These are phyloP conservation scores for Chaetoceros muelleri DNA, from an alignment of 108 stramenopile genomes.

Conservation along the genomic window DNA sequence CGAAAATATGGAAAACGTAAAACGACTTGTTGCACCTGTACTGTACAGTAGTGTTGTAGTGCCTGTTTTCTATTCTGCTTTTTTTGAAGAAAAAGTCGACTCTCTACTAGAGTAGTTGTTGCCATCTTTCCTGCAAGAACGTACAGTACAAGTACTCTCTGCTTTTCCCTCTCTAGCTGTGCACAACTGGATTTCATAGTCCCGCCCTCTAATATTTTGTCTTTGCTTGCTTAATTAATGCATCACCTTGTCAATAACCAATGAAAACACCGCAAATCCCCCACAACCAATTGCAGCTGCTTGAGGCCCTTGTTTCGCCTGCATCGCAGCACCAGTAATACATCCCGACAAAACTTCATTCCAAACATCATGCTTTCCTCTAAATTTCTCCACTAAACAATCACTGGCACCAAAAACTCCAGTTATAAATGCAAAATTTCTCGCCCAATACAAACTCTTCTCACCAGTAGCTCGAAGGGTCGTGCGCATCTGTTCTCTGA, in stretches of 20 bases:
- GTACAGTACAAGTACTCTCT: no score
- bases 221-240: conserved; percentile 34
- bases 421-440: conserved; percentile 88
- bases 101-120: no score
- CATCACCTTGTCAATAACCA: conserved; percentile 87
- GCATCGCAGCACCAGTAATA: conserved; percentile 83
- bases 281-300: conserved; percentile 88
- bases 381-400: conserved; percentile 86
- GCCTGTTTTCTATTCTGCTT: no score
- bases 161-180: no score
- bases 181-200: no score
- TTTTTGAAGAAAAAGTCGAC: no score
- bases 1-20: no score
- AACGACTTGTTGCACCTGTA: no score
- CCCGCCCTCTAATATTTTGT: no score
- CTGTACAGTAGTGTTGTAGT: no score
- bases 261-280: conserved; percentile 90
- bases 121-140: no score
- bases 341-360: conserved; percentile 86
- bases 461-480: conserved; percentile 68
- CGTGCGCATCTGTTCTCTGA: conserved; percentile 69
- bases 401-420: conserved; percentile 84
- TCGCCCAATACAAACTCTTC: conserved; percentile 83
- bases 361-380: conserved; percentile 91
- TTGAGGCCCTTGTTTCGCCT: conserved; percentile 83